A percentile compares a stretch with the other conserved stretches of the same genome.
Conservation (phyloP, 1,284 basidiomycete species). For the Malassezia dermatis region DNA sequence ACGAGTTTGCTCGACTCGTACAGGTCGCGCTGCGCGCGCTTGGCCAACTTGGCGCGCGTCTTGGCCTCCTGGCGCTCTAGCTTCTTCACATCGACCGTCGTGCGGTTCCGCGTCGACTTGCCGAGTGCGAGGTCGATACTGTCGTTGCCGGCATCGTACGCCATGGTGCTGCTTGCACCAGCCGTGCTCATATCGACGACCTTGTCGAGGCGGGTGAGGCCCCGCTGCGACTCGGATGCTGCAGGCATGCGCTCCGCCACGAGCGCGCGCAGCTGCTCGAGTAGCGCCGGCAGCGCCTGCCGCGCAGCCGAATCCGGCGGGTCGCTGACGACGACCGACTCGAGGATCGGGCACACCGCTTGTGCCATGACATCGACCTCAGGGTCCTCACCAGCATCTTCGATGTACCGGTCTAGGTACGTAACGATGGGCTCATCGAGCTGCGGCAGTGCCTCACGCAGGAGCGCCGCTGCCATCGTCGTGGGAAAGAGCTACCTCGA, state of each 20-base stretch:
- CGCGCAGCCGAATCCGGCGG: slow-evolving; percentile 21
- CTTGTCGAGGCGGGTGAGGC: slow-evolving; percentile 60
- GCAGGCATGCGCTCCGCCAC: slow-evolving; percentile 32
- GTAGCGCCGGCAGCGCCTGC: slow-evolving; percentile 22
- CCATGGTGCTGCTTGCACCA: slow-evolving; percentile 47
- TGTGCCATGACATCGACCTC: slow-evolving; percentile 33
- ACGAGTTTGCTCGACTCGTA: slow-evolving; percentile 94
- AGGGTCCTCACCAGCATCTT: slow-evolving; percentile 61
- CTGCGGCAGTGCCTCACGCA: slow-evolving; percentile 67
- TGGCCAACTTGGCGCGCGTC: slow-evolving; percentile 93
- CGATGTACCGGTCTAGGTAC: slow-evolving; percentile 80
- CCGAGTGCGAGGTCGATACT: slow-evolving; percentile 69
- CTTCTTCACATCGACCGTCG: slow-evolving; percentile 92
- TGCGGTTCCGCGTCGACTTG: slow-evolving; percentile 85
- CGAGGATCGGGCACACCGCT: slow-evolving; percentile 40
- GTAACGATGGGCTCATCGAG: slow-evolving; percentile 86
- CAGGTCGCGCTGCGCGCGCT: slow-evolving; percentile 66
- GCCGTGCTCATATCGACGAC: slow-evolving; percentile 86
- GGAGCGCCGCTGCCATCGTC: slow-evolving; percentile 58
- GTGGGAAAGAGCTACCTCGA: background rate
- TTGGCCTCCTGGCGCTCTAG: slow-evolving; percentile 98
- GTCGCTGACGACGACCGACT: slow-evolving; percentile 36
- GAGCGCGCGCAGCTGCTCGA: slow-evolving; percentile 30
- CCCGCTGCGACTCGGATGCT: slow-evolving; percentile 20
- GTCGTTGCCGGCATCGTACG: slow-evolving; percentile 23